A percentile compares a stretch with the other conserved stretches of the same genome.
Conservation (phyloP, 441 rosid species). For the Erodium texanum region DNA sequence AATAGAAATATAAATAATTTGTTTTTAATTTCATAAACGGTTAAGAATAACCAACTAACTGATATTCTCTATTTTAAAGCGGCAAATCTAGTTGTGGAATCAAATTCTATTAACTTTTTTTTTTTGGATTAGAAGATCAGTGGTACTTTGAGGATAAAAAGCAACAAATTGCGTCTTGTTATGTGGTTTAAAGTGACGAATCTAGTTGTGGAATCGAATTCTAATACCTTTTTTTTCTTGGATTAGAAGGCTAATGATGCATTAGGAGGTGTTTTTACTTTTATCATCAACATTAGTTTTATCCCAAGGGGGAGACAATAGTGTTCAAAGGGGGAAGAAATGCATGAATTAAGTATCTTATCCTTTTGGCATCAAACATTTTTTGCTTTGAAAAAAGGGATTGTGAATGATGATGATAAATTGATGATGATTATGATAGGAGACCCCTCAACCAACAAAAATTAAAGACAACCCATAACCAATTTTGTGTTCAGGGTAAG, state of each 20-base stretch:
- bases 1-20: too few species aligned
- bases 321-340: conserved; percentile 12
- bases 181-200: too few species aligned
- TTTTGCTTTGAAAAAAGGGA: conserved; percentile 24
- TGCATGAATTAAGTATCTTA: conserved; percentile 33
- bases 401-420: neutral
- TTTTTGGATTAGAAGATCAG: too few species aligned
- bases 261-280: conserved; percentile 12
- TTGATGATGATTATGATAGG: neutral
- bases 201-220: conserved; percentile 14
- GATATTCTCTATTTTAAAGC: too few species aligned
- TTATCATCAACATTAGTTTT: conserved; percentile 17
- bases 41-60: too few species aligned
- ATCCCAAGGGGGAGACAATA: conserved; percentile 18
- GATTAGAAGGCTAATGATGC: conserved; percentile 21
- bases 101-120: too few species aligned
- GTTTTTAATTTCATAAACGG: too few species aligned
- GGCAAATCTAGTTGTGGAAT: too few species aligned
- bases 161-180: too few species aligned
- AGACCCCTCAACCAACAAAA: neutral
- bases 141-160: too few species aligned
- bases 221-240: neutral
- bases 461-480: neutral
- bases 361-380: conserved; percentile 27
- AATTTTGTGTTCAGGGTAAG: neutral